Evolutionary conservation across 371 early-diverging fungal genomes (phyloP).

Genomic region (Neoconidiobolus thromboides): DNA sequence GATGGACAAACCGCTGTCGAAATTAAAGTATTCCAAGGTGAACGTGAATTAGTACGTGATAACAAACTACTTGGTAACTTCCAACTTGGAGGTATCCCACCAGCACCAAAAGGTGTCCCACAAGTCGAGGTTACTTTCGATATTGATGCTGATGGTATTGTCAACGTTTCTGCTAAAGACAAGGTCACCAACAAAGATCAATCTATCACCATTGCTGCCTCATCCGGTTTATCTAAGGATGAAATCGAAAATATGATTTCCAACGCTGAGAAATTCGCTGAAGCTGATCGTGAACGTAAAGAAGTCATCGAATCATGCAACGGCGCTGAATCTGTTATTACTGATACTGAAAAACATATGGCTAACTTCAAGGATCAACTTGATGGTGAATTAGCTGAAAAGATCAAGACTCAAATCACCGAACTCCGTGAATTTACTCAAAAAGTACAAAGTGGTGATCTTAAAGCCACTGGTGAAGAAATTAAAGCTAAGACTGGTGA

Average conservation of each 20-base stretch:
- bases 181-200: slow-evolving; percentile 88
- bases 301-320: slow-evolving; percentile 87
- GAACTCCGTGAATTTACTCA: slow-evolving; percentile 46
- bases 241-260: slow-evolving; percentile 95
- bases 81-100: slow-evolving; percentile 74
- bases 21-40: slow-evolving; percentile 98
- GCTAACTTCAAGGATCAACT: slow-evolving; percentile 85
- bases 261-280: slow-evolving; percentile 80
- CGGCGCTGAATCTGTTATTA: slow-evolving; percentile 76
- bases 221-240: slow-evolving; percentile 83
- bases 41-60: slow-evolving; percentile 90
- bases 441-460: slow-evolving; percentile 36
- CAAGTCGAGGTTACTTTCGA: slow-evolving; percentile 94
- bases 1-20: slow-evolving; percentile 98
- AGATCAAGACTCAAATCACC: slow-evolving; percentile 61
- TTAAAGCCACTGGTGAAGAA: slow-evolving; percentile 33
- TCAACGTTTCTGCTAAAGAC: slow-evolving; percentile 96
- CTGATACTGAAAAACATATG: slow-evolving; percentile 86
- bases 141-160: slow-evolving; percentile 98
- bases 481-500: slow-evolving; percentile 59
- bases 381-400: slow-evolving; percentile 56
- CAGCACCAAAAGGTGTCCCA: slow-evolving; percentile 86
- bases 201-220: slow-evolving; percentile 91
- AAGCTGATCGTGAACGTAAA: slow-evolving; percentile 79
- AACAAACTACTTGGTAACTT: slow-evolving; percentile 97